phyloP scores from a whole-genome alignment of 345 rosid genomes.

The Boechera divaricarpa region DNA sequence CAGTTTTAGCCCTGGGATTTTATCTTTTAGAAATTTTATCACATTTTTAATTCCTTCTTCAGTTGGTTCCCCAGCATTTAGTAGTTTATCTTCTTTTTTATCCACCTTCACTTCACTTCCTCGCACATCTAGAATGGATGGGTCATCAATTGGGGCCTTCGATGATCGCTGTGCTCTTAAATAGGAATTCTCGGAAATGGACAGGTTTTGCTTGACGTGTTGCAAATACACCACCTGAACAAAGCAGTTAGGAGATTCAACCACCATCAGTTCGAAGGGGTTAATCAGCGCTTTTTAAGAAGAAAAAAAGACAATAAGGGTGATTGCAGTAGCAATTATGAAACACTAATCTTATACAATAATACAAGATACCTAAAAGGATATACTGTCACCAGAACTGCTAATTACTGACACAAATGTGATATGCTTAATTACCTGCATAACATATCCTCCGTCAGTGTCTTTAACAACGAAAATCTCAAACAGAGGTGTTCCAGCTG shows the following conservation, averaged over 20 bases:
- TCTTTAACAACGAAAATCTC: conserved; percentile 92
- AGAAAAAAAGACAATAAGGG: not conserved
- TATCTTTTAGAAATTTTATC: conserved; percentile 88
- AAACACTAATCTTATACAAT: not conserved
- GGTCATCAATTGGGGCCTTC: conserved; percentile 53
- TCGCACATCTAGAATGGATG: conserved; percentile 58
- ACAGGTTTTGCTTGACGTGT: conserved; percentile 60
- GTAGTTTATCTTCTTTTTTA: conserved; percentile 65
- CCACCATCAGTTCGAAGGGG: not conserved
- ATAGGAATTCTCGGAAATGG: conserved; percentile 46
- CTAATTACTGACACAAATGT: not conserved
- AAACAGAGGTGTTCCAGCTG: conserved; percentile 90
- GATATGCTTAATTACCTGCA: conserved; percentile 64
- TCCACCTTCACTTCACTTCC: conserved; percentile 69
- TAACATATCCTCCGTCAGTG: conserved; percentile 61
- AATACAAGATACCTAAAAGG: not conserved
- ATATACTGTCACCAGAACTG: conserved; percentile 16
- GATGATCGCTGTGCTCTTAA: conserved; percentile 58
- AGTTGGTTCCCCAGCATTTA: conserved; percentile 73
- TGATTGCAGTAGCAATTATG: conserved; percentile 14
- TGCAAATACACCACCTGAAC: conserved; percentile 82
- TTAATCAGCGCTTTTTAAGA: not conserved
- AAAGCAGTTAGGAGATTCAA: conserved; percentile 4
- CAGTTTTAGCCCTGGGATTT: conserved; percentile 89
- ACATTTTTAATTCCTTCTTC: conserved; percentile 95